Evolutionary conservation across 2,329 filamentous ascomycete genomes (phyloP), one percentile per base, ranked within the genome.

Genomic region (Neobulgaria alba): DNA sequence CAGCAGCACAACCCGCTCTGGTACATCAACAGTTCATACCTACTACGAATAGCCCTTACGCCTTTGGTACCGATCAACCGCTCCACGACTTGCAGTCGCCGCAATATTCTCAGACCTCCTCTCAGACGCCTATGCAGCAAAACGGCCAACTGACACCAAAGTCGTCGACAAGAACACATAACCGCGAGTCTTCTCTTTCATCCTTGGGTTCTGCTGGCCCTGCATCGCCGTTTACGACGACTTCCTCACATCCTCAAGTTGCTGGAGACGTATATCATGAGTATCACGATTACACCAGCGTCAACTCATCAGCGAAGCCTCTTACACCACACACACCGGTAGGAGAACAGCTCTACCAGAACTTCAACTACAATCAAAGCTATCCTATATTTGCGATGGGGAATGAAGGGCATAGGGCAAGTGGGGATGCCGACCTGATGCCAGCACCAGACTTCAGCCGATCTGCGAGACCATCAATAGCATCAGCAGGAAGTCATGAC

Each of bases 141-240:
- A 53, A 57, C 50, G 55, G 53, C 36, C 56, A 59, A 48, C 46
- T 57, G 33, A 59, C 57, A 5, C 57, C 57, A n/a, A 55, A 52
- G 20, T 59, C 58, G 14, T 48, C 50, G 10, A 53, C 54, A 14
- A 52, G 54, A 45, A 41, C 46, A 17, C 76, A 80, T 52, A 67
- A 79, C 33, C 71, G 76, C 50, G 75, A 79, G 48, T 74, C 75
- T 2, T 79, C 75, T 5, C 61, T 77, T 29, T 79, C 76, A 0
- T 79, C 77, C 0, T 53, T 79, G 30, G 74, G 72, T 9, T 79
- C 76, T 0, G 67, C 72, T 26, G 73, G 72, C n/a, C 76, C 76
- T 14, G 65, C 69, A 0, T 80, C 77, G 14, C 75, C 76, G 3
- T 79, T 67, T 56, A 69, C 67, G 29, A 63, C 68, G 42, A 75